Conservation (phyloP, 2,329 filamentous ascomycete genomes). For the Fusarium pseudoanthophilum region DNA sequence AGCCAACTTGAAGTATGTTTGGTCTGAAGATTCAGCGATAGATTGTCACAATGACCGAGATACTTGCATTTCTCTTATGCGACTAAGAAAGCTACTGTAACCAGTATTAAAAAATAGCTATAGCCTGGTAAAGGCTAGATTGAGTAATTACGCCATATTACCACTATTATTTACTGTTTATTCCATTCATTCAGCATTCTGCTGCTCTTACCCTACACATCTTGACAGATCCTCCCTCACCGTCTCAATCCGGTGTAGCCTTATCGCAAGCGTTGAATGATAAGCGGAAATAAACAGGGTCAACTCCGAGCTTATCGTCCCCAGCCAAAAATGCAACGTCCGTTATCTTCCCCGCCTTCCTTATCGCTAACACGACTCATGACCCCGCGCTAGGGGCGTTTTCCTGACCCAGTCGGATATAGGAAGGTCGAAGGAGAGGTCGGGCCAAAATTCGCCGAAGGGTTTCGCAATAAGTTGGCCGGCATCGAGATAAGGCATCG, state of each 20-base stretch:
- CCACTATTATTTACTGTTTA: background rate
- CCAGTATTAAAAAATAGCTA: rapidly evolving
- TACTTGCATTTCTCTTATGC: rapidly evolving
- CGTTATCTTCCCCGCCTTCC: background rate
- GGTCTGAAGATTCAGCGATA: rapidly evolving
- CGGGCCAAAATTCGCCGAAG: background rate
- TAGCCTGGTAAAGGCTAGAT: too few relatives aligned
- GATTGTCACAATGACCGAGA: rapidly evolving
- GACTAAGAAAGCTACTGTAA: rapidly evolving
- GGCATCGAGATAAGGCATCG: background rate
- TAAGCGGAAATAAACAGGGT: background rate
- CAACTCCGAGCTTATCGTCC: background rate
- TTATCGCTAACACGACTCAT: background rate
- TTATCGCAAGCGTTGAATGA: rapidly evolving
- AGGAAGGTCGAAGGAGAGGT: background rate
- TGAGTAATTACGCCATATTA: too few relatives aligned
- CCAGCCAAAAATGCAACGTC: background rate
- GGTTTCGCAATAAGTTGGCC: background rate
- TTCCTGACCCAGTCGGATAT: background rate
- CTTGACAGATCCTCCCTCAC: rapidly evolving
- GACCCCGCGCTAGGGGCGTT: background rate
- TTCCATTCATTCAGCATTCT: background rate
- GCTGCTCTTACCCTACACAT: background rate
- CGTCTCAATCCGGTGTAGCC: background rate
- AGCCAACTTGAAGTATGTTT: rapidly evolving